A percentile compares a stretch with the other conserved stretches of the same genome.
phyloP scores from a whole-genome alignment of 176 grass and related monocot species.

The Cenchrus fungigraminus region DNA sequence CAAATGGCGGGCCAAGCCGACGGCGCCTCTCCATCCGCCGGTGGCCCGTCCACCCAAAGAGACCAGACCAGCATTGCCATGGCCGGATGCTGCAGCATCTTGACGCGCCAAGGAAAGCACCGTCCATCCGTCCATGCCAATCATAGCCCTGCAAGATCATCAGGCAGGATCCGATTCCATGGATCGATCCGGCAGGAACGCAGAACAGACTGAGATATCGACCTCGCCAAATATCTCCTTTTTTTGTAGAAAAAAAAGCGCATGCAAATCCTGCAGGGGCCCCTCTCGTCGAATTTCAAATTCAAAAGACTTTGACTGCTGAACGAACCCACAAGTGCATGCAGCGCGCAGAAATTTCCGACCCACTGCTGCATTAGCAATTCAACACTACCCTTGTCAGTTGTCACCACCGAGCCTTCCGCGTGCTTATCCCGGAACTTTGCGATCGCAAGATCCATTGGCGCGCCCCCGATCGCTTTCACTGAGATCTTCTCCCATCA shows the following conservation, averaged over 20 bases:
- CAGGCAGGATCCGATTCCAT: slow-evolving; percentile 31
- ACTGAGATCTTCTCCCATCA: neutral
- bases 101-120: neutral
- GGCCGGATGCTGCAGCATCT: neutral
- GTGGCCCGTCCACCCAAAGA: neutral
- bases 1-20: neutral
- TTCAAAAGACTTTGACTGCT: neutral
- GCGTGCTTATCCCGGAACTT: slow-evolving; percentile 20
- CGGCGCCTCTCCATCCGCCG: neutral
- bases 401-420: neutral
- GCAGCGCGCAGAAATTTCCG: neutral
- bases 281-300: neutral
- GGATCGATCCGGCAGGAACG: neutral
- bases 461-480: neutral
- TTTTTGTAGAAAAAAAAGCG: neutral
- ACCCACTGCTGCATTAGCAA: neutral
- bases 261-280: slow-evolving; percentile 6
- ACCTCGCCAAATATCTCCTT: neutral
- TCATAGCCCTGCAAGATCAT: slow-evolving; percentile 1
- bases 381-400: neutral
- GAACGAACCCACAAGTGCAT: neutral
- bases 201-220: neutral
- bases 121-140: neutral
- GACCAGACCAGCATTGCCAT: neutral
- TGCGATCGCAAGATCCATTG: neutral